Conservation (phyloP, 164 flowering plant genomes). For the Vitis rotundifolia region DNA sequence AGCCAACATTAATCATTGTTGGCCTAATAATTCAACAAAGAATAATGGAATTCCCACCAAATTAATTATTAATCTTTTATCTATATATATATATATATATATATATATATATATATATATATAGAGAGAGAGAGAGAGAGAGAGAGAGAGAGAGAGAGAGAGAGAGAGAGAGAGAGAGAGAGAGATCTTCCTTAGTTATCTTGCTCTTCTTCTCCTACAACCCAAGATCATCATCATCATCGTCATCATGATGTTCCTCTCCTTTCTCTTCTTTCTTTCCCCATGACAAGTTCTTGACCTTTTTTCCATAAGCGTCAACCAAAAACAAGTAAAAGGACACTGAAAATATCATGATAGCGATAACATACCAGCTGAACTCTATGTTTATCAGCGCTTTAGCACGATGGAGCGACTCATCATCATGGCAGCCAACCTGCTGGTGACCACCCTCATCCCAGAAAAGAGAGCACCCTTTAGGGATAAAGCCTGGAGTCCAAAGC, state of each 20-base stretch:
- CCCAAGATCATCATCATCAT: constrained; percentile 10
- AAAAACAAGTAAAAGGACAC: constrained; percentile 17
- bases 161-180: too few species aligned
- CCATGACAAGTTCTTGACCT: constrained; percentile 15
- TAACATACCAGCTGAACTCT: constrained; percentile 21
- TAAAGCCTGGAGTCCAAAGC: constrained; percentile 9
- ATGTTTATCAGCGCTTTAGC: constrained; percentile 22
- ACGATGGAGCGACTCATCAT: constrained; percentile 11
- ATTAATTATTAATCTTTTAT: too few species aligned
- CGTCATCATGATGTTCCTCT: background rate
- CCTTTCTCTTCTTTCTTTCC: constrained; percentile 5
- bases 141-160: too few species aligned
- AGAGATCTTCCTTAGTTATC: too few species aligned
- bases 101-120: too few species aligned
- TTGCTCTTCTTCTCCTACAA: background rate
- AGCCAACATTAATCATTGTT: too few species aligned
- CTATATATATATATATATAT: too few species aligned
- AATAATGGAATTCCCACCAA: too few species aligned
- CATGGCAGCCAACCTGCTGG: constrained; percentile 11
- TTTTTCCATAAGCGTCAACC: constrained; percentile 9
- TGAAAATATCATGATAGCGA: constrained; percentile 7
- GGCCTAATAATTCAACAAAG: too few species aligned
- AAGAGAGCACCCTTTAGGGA: constrained; percentile 23
- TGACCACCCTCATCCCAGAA: constrained; percentile 22
- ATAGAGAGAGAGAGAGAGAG: too few species aligned